Evolutionary conservation across 177 flowering plant species (phyloP), one percentile per base, ranked within the genome.

Genomic region (Vitis hybrid): DNA sequence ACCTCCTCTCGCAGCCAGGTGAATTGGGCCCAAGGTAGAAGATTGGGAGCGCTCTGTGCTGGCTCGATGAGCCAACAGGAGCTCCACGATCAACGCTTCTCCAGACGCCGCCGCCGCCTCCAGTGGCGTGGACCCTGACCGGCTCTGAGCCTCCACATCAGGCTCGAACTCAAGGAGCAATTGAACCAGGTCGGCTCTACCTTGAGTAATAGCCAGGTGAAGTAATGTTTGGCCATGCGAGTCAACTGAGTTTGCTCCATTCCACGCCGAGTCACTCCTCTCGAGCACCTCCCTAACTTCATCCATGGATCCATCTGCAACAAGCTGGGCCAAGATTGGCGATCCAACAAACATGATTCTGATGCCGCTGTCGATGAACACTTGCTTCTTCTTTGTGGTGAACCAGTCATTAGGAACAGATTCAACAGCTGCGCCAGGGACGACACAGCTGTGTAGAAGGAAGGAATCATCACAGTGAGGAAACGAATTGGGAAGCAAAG

Each of bases 171-270:
- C 97, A 1, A 91, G 84, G 1, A 91, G 68, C 21, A 91, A 75
- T 62, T 91, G 91, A 17, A 89, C 88, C 13, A 89, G 80, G 70
- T 91, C 97, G 3, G 97, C 72, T n/a, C 97, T 64, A 51, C 88
- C 61, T n/a, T 80, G 86, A 35, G 80, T 60, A 19, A 88, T 82
- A 4, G 93, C 93, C 70, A 88, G 66, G 74, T 91, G 97, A 27
- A 91, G 87, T 66, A 91, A 70, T 1, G 88, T 77, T 18, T 81
- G 84, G 0, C 97, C 97, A 0, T 86, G 71, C 2, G 76, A 30
- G 62, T 91, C 92, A 15, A 80, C 72, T 0, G 92, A 83, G 66
- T 85, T 85, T 1, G 78, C 88, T 0, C 88, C 70, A 10, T 69
- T 78, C 87, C 90, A 87, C 0, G 64, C 12, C 2, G 86, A 74